These are phyloP conservation scores for Fusarium nygamai DNA, from an alignment of 2,329 filamentous ascomycete genomes.

Conservation along the genomic window DNA sequence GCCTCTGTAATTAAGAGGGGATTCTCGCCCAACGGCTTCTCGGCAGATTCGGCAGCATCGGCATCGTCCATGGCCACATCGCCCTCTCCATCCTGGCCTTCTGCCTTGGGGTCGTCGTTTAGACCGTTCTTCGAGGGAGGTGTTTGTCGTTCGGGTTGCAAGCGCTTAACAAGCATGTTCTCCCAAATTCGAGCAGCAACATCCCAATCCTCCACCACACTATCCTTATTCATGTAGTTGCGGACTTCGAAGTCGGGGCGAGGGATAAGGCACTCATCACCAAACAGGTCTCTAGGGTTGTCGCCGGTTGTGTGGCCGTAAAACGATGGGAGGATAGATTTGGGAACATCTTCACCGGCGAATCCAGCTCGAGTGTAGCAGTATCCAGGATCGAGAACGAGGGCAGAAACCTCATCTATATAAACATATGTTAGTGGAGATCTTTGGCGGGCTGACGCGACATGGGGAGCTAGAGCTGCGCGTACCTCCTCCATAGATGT, in stretches of 20 bases:
- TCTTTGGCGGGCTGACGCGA: conserved; percentile 26
- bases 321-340: conserved; percentile 89
- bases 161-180: conserved; percentile 85
- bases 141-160: conserved; percentile 79
- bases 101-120: conserved; percentile 72
- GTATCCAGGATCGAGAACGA: conserved; percentile 95
- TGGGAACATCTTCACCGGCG: conserved; percentile 96
- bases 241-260: conserved; percentile 81
- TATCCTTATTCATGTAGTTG: conserved; percentile 91
- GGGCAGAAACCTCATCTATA: conserved; percentile 93
- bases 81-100: conserved; percentile 69
- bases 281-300: conserved; percentile 73
- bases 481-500: conserved; percentile 71
- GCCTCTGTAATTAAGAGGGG: conserved; percentile 94
- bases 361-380: conserved; percentile 93
- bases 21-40: conserved; percentile 87
- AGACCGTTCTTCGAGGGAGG: conserved; percentile 80
- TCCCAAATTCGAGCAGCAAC: conserved; percentile 90
- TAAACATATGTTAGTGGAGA: conserved; percentile 32
- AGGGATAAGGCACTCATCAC: conserved; percentile 89
- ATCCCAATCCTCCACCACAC: conserved; percentile 96
- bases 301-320: conserved; percentile 73
- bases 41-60: conserved; percentile 57
- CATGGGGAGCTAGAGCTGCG: conserved; percentile 29
- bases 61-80: conserved; percentile 68